These are phyloP conservation scores for Yamadazyma pseudoaaseri DNA, from an alignment of 1,139 yeast species.

Conservation along the genomic window DNA sequence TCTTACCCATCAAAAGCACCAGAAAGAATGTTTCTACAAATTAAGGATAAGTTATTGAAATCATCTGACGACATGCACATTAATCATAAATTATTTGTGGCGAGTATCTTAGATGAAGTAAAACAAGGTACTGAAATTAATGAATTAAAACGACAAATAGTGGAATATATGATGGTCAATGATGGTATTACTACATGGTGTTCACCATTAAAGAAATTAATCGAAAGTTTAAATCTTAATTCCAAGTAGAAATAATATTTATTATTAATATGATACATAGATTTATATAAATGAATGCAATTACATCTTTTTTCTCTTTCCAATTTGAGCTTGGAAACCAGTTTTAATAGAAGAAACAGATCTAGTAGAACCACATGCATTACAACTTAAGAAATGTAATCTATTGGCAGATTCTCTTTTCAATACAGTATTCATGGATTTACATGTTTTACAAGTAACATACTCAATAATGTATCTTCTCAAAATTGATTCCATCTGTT, in stretches of 20 bases:
- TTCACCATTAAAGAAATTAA: conserved; percentile 49
- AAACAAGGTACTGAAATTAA: conserved; percentile 6
- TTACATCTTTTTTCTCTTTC: conserved; percentile 63
- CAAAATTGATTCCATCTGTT: conserved; percentile 93
- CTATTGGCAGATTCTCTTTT: conserved; percentile 95
- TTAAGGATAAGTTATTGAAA: conserved; percentile 28
- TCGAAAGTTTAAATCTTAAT: conserved; percentile 25
- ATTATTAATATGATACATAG: conserved; percentile 10
- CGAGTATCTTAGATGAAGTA: conserved; percentile 12
- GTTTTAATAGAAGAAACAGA: conserved; percentile 97
- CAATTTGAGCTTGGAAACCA: conserved; percentile 98
- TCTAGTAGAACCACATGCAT: conserved; percentile 96
- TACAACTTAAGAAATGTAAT: conserved; percentile 95
- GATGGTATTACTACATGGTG: conserved; percentile 59
- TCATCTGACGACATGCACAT: conserved; percentile 16
- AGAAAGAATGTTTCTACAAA: conserved; percentile 34
- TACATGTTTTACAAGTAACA: conserved; percentile 98
- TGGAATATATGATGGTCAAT: conserved; percentile 50
- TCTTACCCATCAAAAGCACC: conserved; percentile 25
- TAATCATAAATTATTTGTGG: conserved; percentile 19
- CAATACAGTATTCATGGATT: conserved; percentile 93
- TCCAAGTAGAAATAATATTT: conserved; percentile 4
- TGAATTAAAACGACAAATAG: conserved; percentile 23
- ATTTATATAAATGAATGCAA: conserved; percentile 2
- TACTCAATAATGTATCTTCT: conserved; percentile 96